Evolutionary conservation across 768 basidiomycete genomes (phyloP).

Genomic region (Naganishia friedmannii): DNA sequence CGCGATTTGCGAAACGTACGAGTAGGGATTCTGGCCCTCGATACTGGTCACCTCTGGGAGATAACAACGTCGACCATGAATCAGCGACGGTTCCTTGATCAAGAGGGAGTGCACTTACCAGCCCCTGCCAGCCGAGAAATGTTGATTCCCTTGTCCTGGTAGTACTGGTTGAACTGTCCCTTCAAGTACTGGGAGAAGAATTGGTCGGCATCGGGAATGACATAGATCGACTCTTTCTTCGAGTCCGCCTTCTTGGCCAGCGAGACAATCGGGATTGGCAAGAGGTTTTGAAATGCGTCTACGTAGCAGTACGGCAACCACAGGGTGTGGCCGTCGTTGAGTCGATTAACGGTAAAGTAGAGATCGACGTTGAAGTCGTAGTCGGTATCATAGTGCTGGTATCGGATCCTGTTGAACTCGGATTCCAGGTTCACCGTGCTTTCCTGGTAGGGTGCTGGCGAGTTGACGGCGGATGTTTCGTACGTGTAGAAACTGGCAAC

Average conservation of each 20-base stretch:
- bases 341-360: constrained; percentile 59
- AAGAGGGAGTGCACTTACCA: constrained; percentile 22
- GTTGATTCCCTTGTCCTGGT: constrained; percentile 59
- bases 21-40: constrained; percentile 59
- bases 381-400: constrained; percentile 62
- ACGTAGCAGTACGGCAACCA: constrained; percentile 57
- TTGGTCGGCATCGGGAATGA: constrained; percentile 61
- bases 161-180: constrained; percentile 56
- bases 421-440: constrained; percentile 59
- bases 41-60: constrained; percentile 56
- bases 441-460: constrained; percentile 58
- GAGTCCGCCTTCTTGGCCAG: constrained; percentile 56
- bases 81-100: not conserved
- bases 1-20: constrained; percentile 62
- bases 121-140: constrained; percentile 65
- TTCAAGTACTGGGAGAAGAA: constrained; percentile 57
- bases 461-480: constrained; percentile 58
- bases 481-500: constrained; percentile 60
- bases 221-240: constrained; percentile 54
- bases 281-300: constrained; percentile 57
- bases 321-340: constrained; percentile 70
- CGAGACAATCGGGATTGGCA: constrained; percentile 61
- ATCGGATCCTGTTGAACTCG: constrained; percentile 57
- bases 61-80: not conserved
- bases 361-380: constrained; percentile 65